A percentile compares a stretch with the other conserved stretches of the same genome.
Evolutionary conservation across 441 rosid genomes (phyloP).

Genomic region (Manihot esculenta): DNA sequence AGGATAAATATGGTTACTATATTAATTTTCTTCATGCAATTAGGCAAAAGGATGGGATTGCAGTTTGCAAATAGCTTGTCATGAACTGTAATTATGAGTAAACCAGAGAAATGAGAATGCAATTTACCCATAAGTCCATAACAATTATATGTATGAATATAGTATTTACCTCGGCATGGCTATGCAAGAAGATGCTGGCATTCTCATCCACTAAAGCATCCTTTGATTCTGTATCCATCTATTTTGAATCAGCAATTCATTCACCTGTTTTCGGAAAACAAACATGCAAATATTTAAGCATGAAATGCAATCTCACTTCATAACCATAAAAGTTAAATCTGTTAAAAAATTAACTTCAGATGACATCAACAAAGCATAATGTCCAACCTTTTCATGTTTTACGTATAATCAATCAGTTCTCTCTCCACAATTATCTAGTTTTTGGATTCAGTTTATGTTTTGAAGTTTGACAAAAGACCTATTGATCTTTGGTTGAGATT

Average conservation of each 20-base stretch:
- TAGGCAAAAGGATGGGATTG: neutral
- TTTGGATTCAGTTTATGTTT: too few relatives aligned
- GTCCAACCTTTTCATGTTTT: too few relatives aligned
- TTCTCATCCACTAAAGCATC: neutral
- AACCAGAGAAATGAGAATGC: neutral
- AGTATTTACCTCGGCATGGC: conserved; percentile 4
- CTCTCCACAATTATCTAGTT: too few relatives aligned
- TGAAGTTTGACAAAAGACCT: too few relatives aligned
- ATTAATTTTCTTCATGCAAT: neutral
- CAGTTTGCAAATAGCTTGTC: neutral
- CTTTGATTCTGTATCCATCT: neutral
- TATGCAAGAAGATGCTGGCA: neutral
- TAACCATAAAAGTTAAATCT: neutral
- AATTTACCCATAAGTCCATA: neutral
- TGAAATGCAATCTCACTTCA: neutral
- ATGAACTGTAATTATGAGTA: neutral
- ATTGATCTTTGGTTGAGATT: too few relatives aligned
- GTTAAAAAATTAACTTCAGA: neutral
- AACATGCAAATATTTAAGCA: neutral
- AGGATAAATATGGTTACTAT: neutral
- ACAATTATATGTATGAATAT: neutral
- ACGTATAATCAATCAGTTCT: too few relatives aligned
- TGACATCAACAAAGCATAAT: neutral
- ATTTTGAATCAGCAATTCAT: neutral
- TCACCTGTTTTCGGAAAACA: neutral